Conservation (phyloP, 148 eudicot genomes). For the Chenopodium berlandieri region DNA sequence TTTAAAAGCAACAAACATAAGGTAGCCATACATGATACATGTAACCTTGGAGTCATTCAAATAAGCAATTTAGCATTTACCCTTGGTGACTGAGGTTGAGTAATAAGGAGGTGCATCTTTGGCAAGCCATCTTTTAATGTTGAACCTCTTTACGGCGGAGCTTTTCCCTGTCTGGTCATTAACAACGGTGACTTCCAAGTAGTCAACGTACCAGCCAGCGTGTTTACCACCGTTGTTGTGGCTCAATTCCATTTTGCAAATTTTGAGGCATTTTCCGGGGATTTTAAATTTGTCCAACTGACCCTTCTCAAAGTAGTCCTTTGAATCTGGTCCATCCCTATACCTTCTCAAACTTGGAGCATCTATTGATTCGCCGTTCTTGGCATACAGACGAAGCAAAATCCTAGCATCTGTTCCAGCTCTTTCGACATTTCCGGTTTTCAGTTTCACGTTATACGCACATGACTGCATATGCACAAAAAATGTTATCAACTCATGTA, state of each 20-base stretch:
- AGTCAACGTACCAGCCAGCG: not conserved
- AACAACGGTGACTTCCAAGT: not conserved
- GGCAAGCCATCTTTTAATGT: conserved; percentile 3
- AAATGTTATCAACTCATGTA: not conserved
- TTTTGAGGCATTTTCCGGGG: not conserved
- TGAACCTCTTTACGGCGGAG: not conserved
- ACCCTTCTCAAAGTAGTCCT: not conserved
- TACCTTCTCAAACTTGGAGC: not conserved
- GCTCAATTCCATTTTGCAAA: conserved; percentile 4
- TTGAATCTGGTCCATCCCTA: not conserved
- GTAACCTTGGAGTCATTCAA: not conserved
- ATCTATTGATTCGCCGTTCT: not conserved
- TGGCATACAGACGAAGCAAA: conserved; percentile 1
- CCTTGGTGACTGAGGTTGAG: not conserved
- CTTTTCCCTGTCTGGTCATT: not conserved
- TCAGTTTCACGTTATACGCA: not conserved
- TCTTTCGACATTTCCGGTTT: not conserved
- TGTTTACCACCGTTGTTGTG: not conserved
- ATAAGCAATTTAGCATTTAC: not conserved
- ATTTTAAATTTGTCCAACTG: not conserved
- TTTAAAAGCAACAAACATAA: not conserved
- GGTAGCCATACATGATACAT: not conserved
- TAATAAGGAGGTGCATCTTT: conserved; percentile 4
- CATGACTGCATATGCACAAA: not conserved
- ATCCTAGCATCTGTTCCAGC: not conserved